Base-by-base conservation (phyloP, 495 filamentous ascomycete species). In the Talaromyces nanjingensis region DNA sequence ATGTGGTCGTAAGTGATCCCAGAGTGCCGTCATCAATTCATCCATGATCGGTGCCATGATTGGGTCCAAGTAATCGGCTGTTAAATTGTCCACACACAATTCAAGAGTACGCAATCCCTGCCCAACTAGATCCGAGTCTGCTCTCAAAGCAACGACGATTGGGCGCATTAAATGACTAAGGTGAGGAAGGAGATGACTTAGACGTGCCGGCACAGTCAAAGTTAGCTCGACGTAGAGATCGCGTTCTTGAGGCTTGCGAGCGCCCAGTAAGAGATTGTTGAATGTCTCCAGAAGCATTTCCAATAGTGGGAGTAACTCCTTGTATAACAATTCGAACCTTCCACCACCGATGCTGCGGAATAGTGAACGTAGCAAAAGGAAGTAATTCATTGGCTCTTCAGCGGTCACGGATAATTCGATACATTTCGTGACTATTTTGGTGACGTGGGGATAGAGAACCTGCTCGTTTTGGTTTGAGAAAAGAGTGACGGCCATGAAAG, bases 41-140 rank as follows among this genome's bases (percentile, higher is more conserved):
- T 98, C 94, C 75, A 99, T 97, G 53, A 97, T 94, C 2, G 96
- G 96, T 6, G 92, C 91, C 94, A 99, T 99, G 63, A 99, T 99
- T 0, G 96, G 96, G 68, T 99, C 96, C 33, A 99, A 73, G 70
- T 99, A 99, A 67, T 99, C 96, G 0, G 94, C 93, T 0, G 96
- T 99, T 1, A 99, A 82, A 68, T 99, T 99, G 65, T 99, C 96
- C 25, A 99, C 96, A 70, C 96, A 99, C 16, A 99, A 83, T 70
- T 99, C 96, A 16, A 99, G 79, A 0, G 96, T 99, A 24, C 96
- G 82, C 3, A 99, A 81, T 0, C 96, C 96, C 72, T 99, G 96
- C 1, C 91, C 92, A 18, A 98, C 92, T 55, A 99, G 83, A 52
- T 99, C 96, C 0, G 91, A 91, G 24, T 93, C 92, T 37, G 92